These are phyloP conservation scores for Cupressus sempervirens DNA, from an alignment of 75 land plant species.

Conservation along the genomic window DNA sequence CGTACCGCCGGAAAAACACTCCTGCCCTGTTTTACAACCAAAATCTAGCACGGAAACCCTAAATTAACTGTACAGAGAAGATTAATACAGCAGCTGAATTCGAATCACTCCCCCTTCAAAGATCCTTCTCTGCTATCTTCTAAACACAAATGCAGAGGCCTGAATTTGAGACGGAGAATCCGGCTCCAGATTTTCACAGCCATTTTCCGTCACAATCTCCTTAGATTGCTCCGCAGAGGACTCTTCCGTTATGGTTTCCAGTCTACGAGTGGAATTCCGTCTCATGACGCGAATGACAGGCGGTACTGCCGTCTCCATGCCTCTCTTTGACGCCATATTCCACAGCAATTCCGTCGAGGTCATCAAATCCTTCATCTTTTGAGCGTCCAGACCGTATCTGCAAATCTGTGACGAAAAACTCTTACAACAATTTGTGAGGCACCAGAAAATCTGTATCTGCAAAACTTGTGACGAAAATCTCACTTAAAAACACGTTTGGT, in stretches of 20 bases:
- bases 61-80: no score
- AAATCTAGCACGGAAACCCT: no score
- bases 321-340: neutral
- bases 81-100: no score
- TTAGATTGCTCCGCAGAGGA: neutral
- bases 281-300: conserved; percentile 1
- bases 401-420: neutral
- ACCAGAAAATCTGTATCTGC: neutral
- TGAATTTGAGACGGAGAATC: conserved; percentile 9
- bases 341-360: neutral
- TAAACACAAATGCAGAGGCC: neutral
- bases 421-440: no score
- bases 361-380: neutral
- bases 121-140: neutral
- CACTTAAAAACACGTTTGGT: neutral
- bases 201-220: neutral
- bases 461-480: neutral
- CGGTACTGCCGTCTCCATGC: neutral
- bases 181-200: neutral
- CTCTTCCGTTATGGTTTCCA: conserved; percentile 6
- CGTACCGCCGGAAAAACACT: no score
- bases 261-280: neutral
- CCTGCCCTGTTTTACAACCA: no score
- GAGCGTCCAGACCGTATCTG: neutral
- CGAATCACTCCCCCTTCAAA: no score